Percentiles rank a stretch among this genome's conserved stretches.
Conservation (phyloP, 495 filamentous ascomycete species). For the Oidiodendron maius region DNA sequence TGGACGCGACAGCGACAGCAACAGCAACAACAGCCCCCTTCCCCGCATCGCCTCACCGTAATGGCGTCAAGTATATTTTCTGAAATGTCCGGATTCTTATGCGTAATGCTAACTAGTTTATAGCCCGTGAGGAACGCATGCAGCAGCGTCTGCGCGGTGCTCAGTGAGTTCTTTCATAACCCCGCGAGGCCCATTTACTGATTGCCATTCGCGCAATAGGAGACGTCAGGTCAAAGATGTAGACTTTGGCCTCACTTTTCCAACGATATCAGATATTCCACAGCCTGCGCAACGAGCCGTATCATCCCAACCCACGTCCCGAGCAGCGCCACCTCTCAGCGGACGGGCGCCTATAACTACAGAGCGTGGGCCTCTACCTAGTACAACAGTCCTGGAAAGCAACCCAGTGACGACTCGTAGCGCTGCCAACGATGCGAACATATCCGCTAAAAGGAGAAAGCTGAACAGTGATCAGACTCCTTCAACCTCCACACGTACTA, state of each 20-base stretch:
- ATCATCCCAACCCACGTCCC: background rate
- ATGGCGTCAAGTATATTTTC: too few species aligned
- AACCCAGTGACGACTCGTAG: background rate
- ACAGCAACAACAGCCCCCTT: too few species aligned
- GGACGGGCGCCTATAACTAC: too few species aligned
- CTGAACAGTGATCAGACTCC: conserved; percentile 13
- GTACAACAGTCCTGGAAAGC: background rate
- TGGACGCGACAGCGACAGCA: too few species aligned
- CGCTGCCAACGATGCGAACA: conserved; percentile 19
- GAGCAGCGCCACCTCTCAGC: conserved; percentile 6
- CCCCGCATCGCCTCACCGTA: too few species aligned
- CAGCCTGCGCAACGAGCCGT: conserved; percentile 4
- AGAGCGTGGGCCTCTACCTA: too few species aligned
- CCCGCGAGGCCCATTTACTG: background rate
- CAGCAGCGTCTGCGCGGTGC: conserved; percentile 22
- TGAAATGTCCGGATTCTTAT: too few species aligned
- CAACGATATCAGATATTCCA: conserved; percentile 4
- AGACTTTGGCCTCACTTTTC: conserved; percentile 22
- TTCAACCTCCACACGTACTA: conserved; percentile 11
- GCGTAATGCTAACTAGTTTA: background rate
- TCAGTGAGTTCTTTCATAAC: conserved; percentile 10
- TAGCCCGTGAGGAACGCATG: conserved; percentile 22
- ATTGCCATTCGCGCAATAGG: conserved; percentile 5
- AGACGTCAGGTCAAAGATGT: conserved; percentile 22
- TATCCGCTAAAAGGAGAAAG: conserved; percentile 22